These are phyloP conservation scores for Geoglossum glabrum DNA, from an alignment of 495 filamentous ascomycete species.

Conservation along the genomic window DNA sequence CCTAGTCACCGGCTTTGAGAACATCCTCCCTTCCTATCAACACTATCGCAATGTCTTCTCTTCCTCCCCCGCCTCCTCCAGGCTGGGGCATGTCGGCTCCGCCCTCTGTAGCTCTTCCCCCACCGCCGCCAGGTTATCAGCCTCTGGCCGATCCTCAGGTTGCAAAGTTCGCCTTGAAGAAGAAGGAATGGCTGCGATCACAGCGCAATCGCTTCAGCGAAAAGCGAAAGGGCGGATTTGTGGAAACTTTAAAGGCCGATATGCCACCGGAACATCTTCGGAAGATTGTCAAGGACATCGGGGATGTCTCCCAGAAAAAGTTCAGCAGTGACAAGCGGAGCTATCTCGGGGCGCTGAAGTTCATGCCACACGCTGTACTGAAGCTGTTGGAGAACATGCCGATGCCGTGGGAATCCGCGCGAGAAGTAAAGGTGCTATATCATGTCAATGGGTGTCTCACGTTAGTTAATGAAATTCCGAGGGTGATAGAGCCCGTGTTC, in stretches of 20 bases:
- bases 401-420: conserved; percentile 95
- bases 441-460: conserved; percentile 97
- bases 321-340: conserved; percentile 97
- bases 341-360: conserved; percentile 93
- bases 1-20: neutral
- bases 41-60: conserved; percentile 46
- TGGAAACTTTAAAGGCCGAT: conserved; percentile 95
- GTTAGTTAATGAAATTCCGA: conserved; percentile 86
- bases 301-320: conserved; percentile 98
- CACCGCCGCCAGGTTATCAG: conserved; percentile 76
- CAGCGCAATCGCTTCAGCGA: conserved; percentile 91
- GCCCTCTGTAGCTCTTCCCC: conserved; percentile 53
- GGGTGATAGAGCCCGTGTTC: conserved; percentile 96
- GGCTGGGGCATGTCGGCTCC: conserved; percentile 53
- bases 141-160: conserved; percentile 69
- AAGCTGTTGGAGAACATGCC: conserved; percentile 99
- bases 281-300: conserved; percentile 96
- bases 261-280: conserved; percentile 97
- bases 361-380: conserved; percentile 98
- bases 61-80: conserved; percentile 58
- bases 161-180: conserved; percentile 94
- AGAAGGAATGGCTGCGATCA: conserved; percentile 90
- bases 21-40: neutral
- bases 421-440: conserved; percentile 95
- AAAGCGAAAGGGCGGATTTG: conserved; percentile 87